Evolutionary conservation across 1,284 basidiomycete species (phyloP).

Genomic region (Cryptococcus sp.): DNA sequence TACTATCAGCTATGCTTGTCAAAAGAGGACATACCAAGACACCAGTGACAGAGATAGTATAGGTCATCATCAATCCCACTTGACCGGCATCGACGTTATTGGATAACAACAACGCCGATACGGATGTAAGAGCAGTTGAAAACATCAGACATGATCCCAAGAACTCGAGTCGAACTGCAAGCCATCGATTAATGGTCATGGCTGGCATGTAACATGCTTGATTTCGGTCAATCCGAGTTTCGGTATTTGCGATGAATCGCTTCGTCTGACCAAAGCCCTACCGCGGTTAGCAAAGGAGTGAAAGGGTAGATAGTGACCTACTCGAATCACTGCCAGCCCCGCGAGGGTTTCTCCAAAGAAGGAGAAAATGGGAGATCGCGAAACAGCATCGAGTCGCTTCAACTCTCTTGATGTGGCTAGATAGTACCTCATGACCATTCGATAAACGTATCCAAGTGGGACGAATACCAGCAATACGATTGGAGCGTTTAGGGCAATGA

Average conservation of each 20-base stretch:
- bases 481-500: constrained; percentile 76
- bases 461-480: constrained; percentile 71
- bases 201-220: constrained; percentile 53
- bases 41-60: constrained; percentile 75
- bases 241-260: constrained; percentile 73
- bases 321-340: constrained; percentile 78
- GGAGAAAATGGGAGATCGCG: constrained; percentile 82
- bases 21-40: constrained; percentile 43
- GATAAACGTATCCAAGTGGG: constrained; percentile 71
- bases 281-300: constrained; percentile 1
- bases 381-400: constrained; percentile 85
- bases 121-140: constrained; percentile 64
- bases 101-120: constrained; percentile 66
- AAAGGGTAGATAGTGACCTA: constrained; percentile 9
- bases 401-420: constrained; percentile 85
- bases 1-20: constrained; percentile 38
- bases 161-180: constrained; percentile 60
- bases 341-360: constrained; percentile 83
- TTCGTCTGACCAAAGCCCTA: constrained; percentile 62
- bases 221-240: constrained; percentile 61
- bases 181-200: constrained; percentile 54
- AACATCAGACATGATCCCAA: constrained; percentile 79
- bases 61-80: constrained; percentile 84
- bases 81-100: constrained; percentile 76
- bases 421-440: constrained; percentile 77